Base-by-base conservation (phyloP, 2,329 filamentous ascomycete species). In the Fusarium napiforme region DNA sequence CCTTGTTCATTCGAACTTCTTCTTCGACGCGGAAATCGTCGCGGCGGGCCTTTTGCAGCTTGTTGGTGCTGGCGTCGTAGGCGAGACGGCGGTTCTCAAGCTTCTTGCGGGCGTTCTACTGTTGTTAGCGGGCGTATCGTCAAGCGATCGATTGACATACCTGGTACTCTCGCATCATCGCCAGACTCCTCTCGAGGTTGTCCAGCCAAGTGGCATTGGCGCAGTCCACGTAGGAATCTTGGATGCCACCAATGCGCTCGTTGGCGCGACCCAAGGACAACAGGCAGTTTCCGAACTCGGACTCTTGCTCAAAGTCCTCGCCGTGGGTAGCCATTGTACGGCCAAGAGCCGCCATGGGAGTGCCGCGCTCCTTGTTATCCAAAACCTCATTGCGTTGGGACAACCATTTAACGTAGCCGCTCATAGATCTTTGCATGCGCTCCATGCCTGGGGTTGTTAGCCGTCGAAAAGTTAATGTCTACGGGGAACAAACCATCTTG, bases 151-250 rank as follows among this genome's bases (percentile, higher is more conserved):
- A 32, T n/a, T 47, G 26, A 81, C 88, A 61, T 87, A 96, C 93
- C 88, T 98, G 95, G 78, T 97, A 98, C 80, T 98, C 96, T 82
- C 97, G 98, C 94, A 98, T 96, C 88, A 97, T 96, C 40, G 94
- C 92, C 59, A 97, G 83, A 32, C 93, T 97, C 74, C 95, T 88
- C 82, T 98, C 96, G 28, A 97, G 86, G n/a, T 93, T 95, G 81
- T 98, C 95, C 65, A 97, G 87, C 96, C 96, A 98, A 80, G 89
- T 93, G 39, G 90, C 88, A 21, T 93, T 97, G 71, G 94, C 92
- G 77, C 93, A 89, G 39, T 90, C 87, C 50, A 94, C 90, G 79
- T 96, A 97, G 30, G 87, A 90, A 81, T 97, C 96, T 82, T 98
- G 96, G 63, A 94, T 89, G 53, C 94, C 90, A 16, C 93, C 93